A percentile compares a stretch with the other conserved stretches of the same genome.
phyloP scores from a whole-genome alignment of 2,329 filamentous ascomycete species.

The Cladophialophora chaetospira region DNA sequence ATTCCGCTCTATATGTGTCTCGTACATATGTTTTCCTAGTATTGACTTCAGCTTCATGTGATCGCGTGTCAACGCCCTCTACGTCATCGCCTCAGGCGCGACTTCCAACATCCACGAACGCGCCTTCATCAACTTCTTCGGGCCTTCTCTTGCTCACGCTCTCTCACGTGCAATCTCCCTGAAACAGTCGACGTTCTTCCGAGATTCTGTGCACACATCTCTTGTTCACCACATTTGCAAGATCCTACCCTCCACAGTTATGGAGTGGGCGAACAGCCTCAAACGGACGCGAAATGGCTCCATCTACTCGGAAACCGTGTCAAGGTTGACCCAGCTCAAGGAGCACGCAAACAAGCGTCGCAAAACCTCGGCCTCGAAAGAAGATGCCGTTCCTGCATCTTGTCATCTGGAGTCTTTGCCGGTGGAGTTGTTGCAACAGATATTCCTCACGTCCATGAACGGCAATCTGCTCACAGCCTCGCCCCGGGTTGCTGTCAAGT shows the following conservation, averaged over 20 bases:
- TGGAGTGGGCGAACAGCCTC: not conserved
- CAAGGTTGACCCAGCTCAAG: not conserved
- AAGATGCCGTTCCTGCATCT: not conserved
- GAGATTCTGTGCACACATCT: no score
- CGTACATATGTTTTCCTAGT: not conserved
- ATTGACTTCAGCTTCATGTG: not conserved
- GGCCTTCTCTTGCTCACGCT: not conserved
- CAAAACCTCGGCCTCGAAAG: not conserved
- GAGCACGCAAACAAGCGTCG: constrained; percentile 2
- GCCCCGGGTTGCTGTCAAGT: constrained; percentile 11
- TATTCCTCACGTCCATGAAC: constrained; percentile 14
- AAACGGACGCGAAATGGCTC: constrained; percentile 12
- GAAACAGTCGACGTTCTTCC: no score
- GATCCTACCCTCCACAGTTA: no score
- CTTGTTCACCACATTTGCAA: not conserved
- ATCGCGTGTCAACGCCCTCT: not conserved
- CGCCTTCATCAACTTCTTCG: not conserved
- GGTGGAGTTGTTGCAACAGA: constrained; percentile 7
- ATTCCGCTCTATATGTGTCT: no score
- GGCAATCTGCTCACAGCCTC: constrained; percentile 12
- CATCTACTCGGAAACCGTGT: constrained; percentile 10
- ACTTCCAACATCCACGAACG: not conserved
- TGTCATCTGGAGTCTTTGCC: constrained; percentile 8
- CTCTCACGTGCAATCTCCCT: not conserved
- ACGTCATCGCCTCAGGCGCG: not conserved